These are phyloP conservation scores for Zopfia rhizophila DNA, from an alignment of 2,329 filamentous ascomycete species.

Conservation along the genomic window DNA sequence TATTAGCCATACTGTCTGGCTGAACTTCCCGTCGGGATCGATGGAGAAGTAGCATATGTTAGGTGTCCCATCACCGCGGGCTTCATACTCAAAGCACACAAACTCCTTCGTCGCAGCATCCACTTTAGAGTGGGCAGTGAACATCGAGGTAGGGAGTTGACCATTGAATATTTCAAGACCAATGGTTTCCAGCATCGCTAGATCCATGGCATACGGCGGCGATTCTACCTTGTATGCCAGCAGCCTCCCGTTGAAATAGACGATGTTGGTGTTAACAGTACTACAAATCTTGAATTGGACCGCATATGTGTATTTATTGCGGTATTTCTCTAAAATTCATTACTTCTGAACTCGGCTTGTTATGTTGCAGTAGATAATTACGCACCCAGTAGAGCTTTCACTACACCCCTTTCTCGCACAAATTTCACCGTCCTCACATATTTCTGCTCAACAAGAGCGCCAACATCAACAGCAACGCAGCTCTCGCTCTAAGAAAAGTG, in stretches of 20 bases:
- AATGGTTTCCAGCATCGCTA: slow-evolving; percentile 25
- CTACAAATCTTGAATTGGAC: slow-evolving; percentile 43
- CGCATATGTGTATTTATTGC: slow-evolving; percentile 53
- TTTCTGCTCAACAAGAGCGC: slow-evolving; percentile 47
- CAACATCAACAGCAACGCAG: too few species aligned
- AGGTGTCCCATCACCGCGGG: slow-evolving; percentile 52
- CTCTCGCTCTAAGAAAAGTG: too few species aligned
- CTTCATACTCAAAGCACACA: slow-evolving; percentile 44
- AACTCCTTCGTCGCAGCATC: slow-evolving; percentile 25
- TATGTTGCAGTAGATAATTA: too few species aligned
- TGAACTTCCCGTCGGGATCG: slow-evolving; percentile 38
- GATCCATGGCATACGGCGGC: slow-evolving; percentile 26
- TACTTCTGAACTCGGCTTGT: too few species aligned
- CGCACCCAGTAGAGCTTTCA: slow-evolving; percentile 44
- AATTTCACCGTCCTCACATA: slow-evolving; percentile 57
- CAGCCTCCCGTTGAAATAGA: slow-evolving; percentile 24
- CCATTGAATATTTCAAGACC: slow-evolving; percentile 22
- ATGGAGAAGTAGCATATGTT: slow-evolving; percentile 53
- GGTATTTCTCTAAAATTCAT: slow-evolving; percentile 54
- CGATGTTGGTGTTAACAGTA: slow-evolving; percentile 40
- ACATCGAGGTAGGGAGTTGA: slow-evolving; percentile 22
- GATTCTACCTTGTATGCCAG: slow-evolving; percentile 28
- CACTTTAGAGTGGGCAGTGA: slow-evolving; percentile 34
- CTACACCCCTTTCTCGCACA: slow-evolving; percentile 49
- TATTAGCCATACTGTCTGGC: slow-evolving; percentile 47